phyloP scores from a whole-genome alignment of 1,284 basidiomycete genomes.

The Xerocomus minutiporus region DNA sequence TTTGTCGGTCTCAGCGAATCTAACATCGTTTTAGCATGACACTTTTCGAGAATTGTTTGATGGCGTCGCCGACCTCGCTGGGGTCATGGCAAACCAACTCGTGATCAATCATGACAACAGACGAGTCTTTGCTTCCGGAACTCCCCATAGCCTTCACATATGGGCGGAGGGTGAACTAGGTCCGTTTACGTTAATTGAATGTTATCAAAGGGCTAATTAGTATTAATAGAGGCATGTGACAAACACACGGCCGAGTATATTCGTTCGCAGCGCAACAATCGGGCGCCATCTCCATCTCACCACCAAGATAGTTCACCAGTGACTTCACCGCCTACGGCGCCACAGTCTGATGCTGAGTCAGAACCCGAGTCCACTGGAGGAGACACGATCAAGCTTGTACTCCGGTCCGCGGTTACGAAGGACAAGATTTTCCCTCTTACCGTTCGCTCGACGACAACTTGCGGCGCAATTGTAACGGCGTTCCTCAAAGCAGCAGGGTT shows the following conservation, averaged over 20 bases:
- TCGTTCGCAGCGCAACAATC: constrained; percentile 38
- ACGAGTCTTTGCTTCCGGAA: constrained; percentile 62
- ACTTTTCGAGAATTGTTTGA: constrained; percentile 59
- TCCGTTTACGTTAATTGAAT: constrained; percentile 30
- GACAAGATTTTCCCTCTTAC: constrained; percentile 55
- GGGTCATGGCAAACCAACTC: constrained; percentile 45
- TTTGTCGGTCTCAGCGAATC: not conserved
- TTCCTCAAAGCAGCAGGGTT: constrained; percentile 63
- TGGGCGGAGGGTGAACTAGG: constrained; percentile 64
- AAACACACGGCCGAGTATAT: constrained; percentile 58
- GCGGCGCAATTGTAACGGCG: constrained; percentile 64
- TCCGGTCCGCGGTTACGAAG: constrained; percentile 51
- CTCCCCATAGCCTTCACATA: constrained; percentile 58
- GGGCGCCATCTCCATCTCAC: constrained; percentile 23
- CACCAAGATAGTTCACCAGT: constrained; percentile 6
- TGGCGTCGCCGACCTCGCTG: constrained; percentile 55
- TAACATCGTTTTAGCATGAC: constrained; percentile 44
- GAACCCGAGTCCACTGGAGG: constrained; percentile 40
- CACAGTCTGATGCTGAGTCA: constrained; percentile 38
- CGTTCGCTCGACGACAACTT: constrained; percentile 69
- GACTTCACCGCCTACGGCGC: constrained; percentile 11
- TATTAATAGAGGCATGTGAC: constrained; percentile 56
- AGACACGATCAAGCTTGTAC: constrained; percentile 56
- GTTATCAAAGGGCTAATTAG: constrained; percentile 8
- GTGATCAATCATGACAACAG: constrained; percentile 56